Evolutionary conservation across 176 grass and related monocot genomes (phyloP), one percentile per base, ranked within the genome.

Genomic region (Paspalum notatum): DNA sequence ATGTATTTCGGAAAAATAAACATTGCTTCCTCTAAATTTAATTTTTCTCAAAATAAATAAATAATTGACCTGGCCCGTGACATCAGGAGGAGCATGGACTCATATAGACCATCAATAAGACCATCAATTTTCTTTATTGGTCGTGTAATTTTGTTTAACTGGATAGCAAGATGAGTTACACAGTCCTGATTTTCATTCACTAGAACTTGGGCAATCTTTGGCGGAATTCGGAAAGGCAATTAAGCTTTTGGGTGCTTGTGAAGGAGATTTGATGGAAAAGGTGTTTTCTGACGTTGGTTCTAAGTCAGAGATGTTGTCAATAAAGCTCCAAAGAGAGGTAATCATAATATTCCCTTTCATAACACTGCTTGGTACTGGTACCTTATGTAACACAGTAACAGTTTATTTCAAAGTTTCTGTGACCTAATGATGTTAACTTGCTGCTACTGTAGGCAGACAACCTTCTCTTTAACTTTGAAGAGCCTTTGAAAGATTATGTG

Each of bases 401-500:
- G 49, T 76, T 65, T 80, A 71, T 81, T 76, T 91, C 15, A 41
- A 43, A 58, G 50, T 25, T 80, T 90, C 11, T 67, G 10, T 53
- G 25, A 84, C 40, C 26, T 80, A 53, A 65, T 69, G 62, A 72
- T 77, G 21, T 46, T 9, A 24, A 40, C 70, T 44, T 18, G 40
- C 4, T 91, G 61, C 53, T 74, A 27, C n/a, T 96, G 58, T 76
- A 99, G 97, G 93, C 93, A 37, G 91, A 96, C 57, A 96, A 93
- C 80, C 90, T 96, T 82, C 68, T 99, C 62, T 93, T 99, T 88
- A 91, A 96, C 66, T 96, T 99, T 41, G 91, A 99, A 87, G 97
- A 96, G 80, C 91, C 93, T 27, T 90, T 99, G 85, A 99, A 99
- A 82, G 97, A 99, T 87, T 99, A 96, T 86, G 97, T 93, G 12